These are phyloP conservation scores for Malassezia vespertilionis DNA, from an alignment of 1,284 basidiomycete species.

Conservation along the genomic window DNA sequence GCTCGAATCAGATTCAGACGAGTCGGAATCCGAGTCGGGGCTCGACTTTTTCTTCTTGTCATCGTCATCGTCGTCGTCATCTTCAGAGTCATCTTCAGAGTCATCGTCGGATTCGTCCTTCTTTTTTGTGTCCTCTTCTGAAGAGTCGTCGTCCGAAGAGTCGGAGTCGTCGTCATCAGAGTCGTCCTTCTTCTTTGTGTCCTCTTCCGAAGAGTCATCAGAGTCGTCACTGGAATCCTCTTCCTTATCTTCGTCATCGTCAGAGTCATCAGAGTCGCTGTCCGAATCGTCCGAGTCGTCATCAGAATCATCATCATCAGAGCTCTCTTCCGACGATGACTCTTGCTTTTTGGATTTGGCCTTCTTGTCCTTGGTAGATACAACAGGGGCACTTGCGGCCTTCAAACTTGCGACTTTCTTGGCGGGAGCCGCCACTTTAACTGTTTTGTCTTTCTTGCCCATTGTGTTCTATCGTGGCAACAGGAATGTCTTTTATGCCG, in stretches of 20 bases:
- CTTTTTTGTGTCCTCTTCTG: too few species aligned
- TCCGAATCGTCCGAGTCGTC: constrained; percentile 12
- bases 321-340: constrained; percentile 15
- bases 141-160: constrained; percentile 13
- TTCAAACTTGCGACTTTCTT: constrained; percentile 1
- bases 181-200: constrained; percentile 22
- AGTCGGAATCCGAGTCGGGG: constrained; percentile 19
- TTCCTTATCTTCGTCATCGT: neutral
- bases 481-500: neutral
- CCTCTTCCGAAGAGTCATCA: constrained; percentile 5
- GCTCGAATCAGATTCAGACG: constrained; percentile 25
- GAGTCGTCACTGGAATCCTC: constrained; percentile 6
- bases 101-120: constrained; percentile 2
- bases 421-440: constrained; percentile 3
- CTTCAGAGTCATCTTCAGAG: constrained; percentile 14
- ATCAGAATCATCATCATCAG: neutral
- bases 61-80: constrained; percentile 16
- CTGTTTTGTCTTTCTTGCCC: constrained; percentile 17
- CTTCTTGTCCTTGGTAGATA: constrained; percentile 3
- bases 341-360: constrained; percentile 7
- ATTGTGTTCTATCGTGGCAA: constrained; percentile 1
- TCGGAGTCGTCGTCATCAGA: constrained; percentile 7
- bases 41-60: constrained; percentile 24
- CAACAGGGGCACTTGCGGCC: constrained; percentile 4
- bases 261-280: neutral